These are phyloP conservation scores for Aspergillus taichungensis DNA, from an alignment of 495 filamentous ascomycete genomes.

Conservation along the genomic window DNA sequence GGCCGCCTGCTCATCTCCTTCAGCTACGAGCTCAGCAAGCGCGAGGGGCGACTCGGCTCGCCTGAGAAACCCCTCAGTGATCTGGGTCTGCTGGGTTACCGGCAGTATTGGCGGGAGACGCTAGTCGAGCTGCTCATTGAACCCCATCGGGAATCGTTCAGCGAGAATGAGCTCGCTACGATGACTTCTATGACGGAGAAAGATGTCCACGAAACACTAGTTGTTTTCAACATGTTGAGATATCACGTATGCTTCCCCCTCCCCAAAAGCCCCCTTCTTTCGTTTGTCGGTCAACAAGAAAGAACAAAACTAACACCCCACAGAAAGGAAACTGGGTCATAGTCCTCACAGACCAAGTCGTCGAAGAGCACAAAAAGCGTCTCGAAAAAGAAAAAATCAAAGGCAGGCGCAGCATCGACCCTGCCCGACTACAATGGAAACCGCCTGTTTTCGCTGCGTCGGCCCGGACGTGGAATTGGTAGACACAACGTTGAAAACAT, in stretches of 20 bases:
- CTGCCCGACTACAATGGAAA: slow-evolving; percentile 81
- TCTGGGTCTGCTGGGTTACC: slow-evolving; percentile 81
- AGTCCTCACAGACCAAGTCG: slow-evolving; percentile 67
- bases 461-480: slow-evolving; percentile 95
- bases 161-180: slow-evolving; percentile 70
- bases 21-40: slow-evolving; percentile 93
- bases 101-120: slow-evolving; percentile 94
- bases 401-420: slow-evolving; percentile 67
- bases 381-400: slow-evolving; percentile 68
- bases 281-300: background rate
- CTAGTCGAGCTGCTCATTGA: slow-evolving; percentile 76
- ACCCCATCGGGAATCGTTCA: slow-evolving; percentile 50
- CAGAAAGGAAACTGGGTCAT: slow-evolving; percentile 90
- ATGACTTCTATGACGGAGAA: slow-evolving; percentile 88
- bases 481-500: slow-evolving; percentile 1
- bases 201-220: slow-evolving; percentile 87
- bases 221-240: slow-evolving; percentile 86
- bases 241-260: slow-evolving; percentile 53
- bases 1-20: slow-evolving; percentile 92
- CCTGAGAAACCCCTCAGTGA: slow-evolving; percentile 96
- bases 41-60: slow-evolving; percentile 87
- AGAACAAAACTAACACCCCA: slow-evolving; percentile 17
- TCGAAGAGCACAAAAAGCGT: slow-evolving; percentile 65
- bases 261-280: background rate
- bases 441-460: slow-evolving; percentile 89